Evolutionary conservation across 768 basidiomycete species (phyloP), one percentile per base, ranked within the genome.

Genomic region (Rhodocollybia butyracea): DNA sequence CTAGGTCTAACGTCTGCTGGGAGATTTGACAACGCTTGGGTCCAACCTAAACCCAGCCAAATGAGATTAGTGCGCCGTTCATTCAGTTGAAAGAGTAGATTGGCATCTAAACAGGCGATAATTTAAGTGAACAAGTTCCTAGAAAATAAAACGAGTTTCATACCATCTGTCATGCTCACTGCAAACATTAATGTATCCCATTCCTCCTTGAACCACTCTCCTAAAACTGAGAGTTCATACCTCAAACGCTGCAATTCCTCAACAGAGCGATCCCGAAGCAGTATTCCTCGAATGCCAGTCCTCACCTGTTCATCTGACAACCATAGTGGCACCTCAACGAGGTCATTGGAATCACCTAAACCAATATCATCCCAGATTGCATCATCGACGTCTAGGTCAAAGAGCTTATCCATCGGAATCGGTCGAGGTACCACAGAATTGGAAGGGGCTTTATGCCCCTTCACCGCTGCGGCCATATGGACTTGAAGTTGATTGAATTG

Each of bases 371-470:
- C n/a, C n/a, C n/a, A 75, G 15, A 73, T 70, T 19, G 60, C 59
- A 58, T 71, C 69, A 62, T 73, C 71, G 24, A 75, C 69, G 61
- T 73, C 71, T 0, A 75, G 59, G 1, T 56, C 51, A 41, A 66
- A 75, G 3, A 75, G 42, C 1, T 60, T 58, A 11, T 61, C 50
- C 8, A 22, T 31, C 1, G 60, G 54, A 36, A 73, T 69, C 6
- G 47, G 48, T 3, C 50, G 43, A 8, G 71, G 73, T 1, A 56
- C 42, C 10, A 63, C 13, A 8, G 66, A 63, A 26, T 60, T 56
- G 3, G 21, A 34, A 2, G 70, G 69, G 6, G 69, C 69, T 36
- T 58, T 55, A 15, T 42, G 22, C 2, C 47, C n/a, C 0, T 32
- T 29, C n/a, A 70, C 68, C 1, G 69, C 40, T 3, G 47, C 51